phyloP scores from a whole-genome alignment of 306 rosid genomes.

The Sindora glabra region DNA sequence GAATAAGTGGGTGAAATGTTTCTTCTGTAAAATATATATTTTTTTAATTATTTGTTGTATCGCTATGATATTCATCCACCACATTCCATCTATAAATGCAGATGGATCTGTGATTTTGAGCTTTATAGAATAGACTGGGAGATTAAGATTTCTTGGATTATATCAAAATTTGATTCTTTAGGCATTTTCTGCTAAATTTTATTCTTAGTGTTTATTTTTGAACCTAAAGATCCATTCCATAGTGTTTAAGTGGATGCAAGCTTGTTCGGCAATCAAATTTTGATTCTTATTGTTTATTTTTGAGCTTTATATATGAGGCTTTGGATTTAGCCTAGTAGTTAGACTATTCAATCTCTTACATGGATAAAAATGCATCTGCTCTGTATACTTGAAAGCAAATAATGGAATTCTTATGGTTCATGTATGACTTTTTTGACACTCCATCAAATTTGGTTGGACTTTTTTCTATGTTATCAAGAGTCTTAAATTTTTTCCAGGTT shows the following conservation, averaged over 20 bases:
- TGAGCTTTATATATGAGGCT: too few relatives aligned
- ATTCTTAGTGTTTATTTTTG: neutral
- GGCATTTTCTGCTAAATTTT: neutral
- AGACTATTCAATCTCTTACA: too few relatives aligned
- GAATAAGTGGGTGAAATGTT: constrained; percentile 4
- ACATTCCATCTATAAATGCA: too few relatives aligned
- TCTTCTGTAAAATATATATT: constrained; percentile 1
- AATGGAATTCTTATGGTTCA: neutral
- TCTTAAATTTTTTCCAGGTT: constrained; percentile 45
- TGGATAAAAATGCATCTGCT: too few relatives aligned
- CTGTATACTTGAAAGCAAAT: too few relatives aligned
- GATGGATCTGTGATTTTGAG: constrained; percentile 1
- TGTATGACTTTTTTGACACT: neutral
- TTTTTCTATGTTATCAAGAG: neutral
- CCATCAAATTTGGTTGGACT: too few relatives aligned
- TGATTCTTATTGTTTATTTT: neutral
- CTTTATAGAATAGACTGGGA: neutral
- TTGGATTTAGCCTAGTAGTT: too few relatives aligned
- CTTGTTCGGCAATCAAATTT: neutral
- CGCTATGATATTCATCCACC: too few relatives aligned
- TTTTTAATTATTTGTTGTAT: too few relatives aligned
- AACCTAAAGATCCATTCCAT: neutral
- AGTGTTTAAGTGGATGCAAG: neutral
- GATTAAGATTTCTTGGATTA: neutral
- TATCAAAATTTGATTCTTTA: neutral